These are phyloP conservation scores for Trichoderma brevicompactum DNA, from an alignment of 2,329 filamentous ascomycete genomes.

Conservation along the genomic window DNA sequence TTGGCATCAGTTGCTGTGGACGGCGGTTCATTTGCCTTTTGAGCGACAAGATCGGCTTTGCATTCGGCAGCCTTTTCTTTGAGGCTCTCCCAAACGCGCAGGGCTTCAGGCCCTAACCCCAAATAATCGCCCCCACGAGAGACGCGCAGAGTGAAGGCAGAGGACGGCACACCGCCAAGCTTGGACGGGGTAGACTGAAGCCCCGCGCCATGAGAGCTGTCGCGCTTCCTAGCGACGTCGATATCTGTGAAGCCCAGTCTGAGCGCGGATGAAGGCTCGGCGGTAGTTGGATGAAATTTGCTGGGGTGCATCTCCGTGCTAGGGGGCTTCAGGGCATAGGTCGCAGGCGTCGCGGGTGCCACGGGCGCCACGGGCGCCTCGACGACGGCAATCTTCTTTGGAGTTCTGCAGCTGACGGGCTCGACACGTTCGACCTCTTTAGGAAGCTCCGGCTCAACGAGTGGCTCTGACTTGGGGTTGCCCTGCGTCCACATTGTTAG, in stretches of 20 bases:
- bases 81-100: constrained; percentile 66
- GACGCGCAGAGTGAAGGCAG: constrained; percentile 72
- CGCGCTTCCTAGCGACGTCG: constrained; percentile 42
- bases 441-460: not conserved
- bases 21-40: constrained; percentile 56
- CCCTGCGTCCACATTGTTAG: constrained; percentile 34
- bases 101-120: constrained; percentile 64
- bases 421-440: not conserved
- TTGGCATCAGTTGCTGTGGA: constrained; percentile 45
- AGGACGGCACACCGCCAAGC: constrained; percentile 52
- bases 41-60: constrained; percentile 67
- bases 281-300: constrained; percentile 76
- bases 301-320: constrained; percentile 90
- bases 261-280: constrained; percentile 77
- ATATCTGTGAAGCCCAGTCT: constrained; percentile 83
- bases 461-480: constrained; percentile 40
- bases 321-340: constrained; percentile 69
- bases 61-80: constrained; percentile 73
- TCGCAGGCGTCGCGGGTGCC: constrained; percentile 64
- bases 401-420: constrained; percentile 30
- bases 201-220: constrained; percentile 41
- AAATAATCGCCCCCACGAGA: constrained; percentile 56
- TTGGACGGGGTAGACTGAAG: constrained; percentile 68
- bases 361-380: constrained; percentile 56
- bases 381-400: constrained; percentile 38